Evolutionary conservation across 768 basidiomycete species (phyloP).

Genomic region (Trametes sanguinea): DNA sequence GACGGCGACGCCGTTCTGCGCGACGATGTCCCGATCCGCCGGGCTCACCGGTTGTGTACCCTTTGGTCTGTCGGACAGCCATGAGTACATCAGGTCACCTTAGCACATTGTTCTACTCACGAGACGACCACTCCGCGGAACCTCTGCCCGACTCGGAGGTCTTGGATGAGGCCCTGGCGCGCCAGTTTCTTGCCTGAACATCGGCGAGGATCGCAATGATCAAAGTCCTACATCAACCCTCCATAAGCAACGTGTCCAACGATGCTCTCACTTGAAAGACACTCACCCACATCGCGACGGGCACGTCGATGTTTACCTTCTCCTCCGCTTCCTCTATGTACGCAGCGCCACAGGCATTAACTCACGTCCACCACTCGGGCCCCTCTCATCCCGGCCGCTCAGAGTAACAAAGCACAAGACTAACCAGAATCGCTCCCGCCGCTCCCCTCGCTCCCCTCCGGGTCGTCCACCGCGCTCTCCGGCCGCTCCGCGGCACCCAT

Average conservation of each 20-base stretch:
- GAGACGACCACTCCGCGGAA: conserved; percentile 94
- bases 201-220: conserved; percentile 91
- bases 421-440: conserved; percentile 32
- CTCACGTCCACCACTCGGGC: background rate
- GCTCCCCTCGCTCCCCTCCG: conserved; percentile 39
- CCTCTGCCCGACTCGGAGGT: conserved; percentile 79
- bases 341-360: background rate
- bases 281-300: conserved; percentile 96
- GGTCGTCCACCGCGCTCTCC: conserved; percentile 56
- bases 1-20: conserved; percentile 82
- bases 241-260: background rate
- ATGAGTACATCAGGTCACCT: too few relatives aligned
- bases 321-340: conserved; percentile 11
- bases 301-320: conserved; percentile 47
- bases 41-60: conserved; percentile 79
- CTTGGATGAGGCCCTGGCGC: conserved; percentile 79
- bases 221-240: conserved; percentile 71
- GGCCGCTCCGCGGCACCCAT: conserved; percentile 46
- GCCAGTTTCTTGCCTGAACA: conserved; percentile 91
- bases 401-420: background rate
- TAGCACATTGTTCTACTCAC: conserved; percentile 60
- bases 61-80: conserved; percentile 62
- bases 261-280: conserved; percentile 13
- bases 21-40: conserved; percentile 79
- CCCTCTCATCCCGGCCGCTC: background rate